Evolutionary conservation across 257 asterid species (phyloP).

Genomic region (Petrea volubilis): DNA sequence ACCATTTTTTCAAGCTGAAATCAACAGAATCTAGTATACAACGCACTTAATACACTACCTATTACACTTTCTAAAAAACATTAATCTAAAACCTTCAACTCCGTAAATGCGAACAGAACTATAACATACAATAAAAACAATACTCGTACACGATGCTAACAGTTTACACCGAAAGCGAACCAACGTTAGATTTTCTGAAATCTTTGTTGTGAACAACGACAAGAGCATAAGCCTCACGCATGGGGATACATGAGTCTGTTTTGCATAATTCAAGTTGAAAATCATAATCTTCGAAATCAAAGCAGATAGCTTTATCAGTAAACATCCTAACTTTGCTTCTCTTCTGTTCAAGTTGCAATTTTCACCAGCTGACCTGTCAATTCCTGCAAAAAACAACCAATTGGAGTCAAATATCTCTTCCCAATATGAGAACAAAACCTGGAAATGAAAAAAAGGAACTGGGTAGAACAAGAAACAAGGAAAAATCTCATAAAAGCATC

Average conservation of each 20-base stretch:
- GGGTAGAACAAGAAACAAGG: neutral
- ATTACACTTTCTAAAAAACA: constrained; percentile 25
- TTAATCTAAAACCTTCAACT: constrained; percentile 25
- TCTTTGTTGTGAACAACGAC: constrained; percentile 24
- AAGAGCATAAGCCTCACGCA: constrained; percentile 21
- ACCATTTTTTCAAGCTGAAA: constrained; percentile 47
- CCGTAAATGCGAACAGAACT: constrained; percentile 9
- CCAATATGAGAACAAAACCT: neutral
- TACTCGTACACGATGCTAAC: neutral
- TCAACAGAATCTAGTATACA: constrained; percentile 18
- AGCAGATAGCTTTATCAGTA: constrained; percentile 20
- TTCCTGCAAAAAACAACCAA: constrained; percentile 41
- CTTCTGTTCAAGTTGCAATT: constrained; percentile 16
- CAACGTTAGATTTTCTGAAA: constrained; percentile 21
- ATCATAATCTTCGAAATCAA: constrained; percentile 18
- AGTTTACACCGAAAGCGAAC: constrained; percentile 14
- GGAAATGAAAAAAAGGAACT: neutral
- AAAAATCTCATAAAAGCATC: neutral
- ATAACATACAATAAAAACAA: constrained; percentile 11
- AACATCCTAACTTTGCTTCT: constrained; percentile 30
- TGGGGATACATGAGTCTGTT: constrained; percentile 17
- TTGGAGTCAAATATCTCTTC: constrained; percentile 22
- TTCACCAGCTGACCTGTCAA: constrained; percentile 22
- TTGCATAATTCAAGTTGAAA: constrained; percentile 21
- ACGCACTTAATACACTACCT: constrained; percentile 16